A percentile compares a stretch with the other conserved stretches of the same genome.
These are phyloP conservation scores for Candida bentonensis DNA, from an alignment of 805 yeast genomes.

Conservation along the genomic window DNA sequence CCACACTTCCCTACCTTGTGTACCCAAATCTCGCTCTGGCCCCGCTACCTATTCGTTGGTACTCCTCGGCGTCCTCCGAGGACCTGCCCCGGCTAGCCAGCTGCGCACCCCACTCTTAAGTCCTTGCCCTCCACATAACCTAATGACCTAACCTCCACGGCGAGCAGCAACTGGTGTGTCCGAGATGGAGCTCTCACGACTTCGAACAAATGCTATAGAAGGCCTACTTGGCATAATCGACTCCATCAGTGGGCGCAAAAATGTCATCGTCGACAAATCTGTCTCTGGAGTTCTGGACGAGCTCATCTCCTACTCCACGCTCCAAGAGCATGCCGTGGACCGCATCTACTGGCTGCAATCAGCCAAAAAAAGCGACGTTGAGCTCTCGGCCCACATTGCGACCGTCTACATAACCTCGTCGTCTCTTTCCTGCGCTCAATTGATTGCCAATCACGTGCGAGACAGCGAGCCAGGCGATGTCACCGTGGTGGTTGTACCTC, in stretches of 20 bases:
- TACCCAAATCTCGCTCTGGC: no score
- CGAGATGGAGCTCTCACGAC: background rate
- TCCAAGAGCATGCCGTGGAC: background rate
- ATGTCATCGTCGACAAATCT: background rate
- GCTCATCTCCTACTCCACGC: background rate
- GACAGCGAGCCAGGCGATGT: slow-evolving; percentile 2
- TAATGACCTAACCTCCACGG: no score
- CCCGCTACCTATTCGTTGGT: no score
- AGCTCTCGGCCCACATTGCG: background rate
- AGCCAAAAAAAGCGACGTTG: background rate
- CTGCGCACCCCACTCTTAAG: no score
- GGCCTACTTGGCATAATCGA: background rate
- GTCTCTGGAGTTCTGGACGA: background rate
- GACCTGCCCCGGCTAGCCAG: no score
- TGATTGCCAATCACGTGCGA: slow-evolving; percentile 11
- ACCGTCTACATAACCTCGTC: slow-evolving; percentile 2
- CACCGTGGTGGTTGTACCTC: slow-evolving; percentile 15
- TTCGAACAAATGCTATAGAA: background rate
- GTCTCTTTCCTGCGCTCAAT: slow-evolving; percentile 4
- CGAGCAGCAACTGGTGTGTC: no score
- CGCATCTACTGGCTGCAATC: slow-evolving; percentile 1
- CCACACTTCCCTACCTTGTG: no score
- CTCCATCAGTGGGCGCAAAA: background rate
- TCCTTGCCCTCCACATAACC: no score
- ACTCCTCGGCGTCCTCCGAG: no score